Percentiles rank a stretch among this genome's conserved stretches.
phyloP scores from a whole-genome alignment of 148 eudicot genomes.

The Nepenthes gracilis region DNA sequence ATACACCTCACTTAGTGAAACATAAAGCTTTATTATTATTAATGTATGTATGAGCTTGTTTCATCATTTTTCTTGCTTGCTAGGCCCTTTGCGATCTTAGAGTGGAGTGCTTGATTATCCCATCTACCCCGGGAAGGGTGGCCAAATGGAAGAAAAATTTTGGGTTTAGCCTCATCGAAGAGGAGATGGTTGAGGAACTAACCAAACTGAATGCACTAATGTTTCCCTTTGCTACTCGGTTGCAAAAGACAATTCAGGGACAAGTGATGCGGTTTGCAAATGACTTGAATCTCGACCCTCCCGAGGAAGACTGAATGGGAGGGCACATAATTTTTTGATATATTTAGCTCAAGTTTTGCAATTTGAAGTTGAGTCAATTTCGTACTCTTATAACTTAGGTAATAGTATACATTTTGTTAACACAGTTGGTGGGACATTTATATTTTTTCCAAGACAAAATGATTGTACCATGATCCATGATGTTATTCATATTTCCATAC shows the following conservation, averaged over 20 bases:
- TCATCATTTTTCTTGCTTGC: background rate
- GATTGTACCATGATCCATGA: too few relatives aligned
- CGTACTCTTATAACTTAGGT: too few relatives aligned
- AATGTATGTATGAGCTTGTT: background rate
- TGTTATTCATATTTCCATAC: too few relatives aligned
- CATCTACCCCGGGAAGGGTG: slow-evolving; percentile 21
- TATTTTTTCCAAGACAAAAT: too few relatives aligned
- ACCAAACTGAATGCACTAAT: slow-evolving; percentile 20
- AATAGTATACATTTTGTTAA: too few relatives aligned
- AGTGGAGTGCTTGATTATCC: slow-evolving; percentile 27
- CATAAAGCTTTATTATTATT: too few relatives aligned
- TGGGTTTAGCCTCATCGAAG: slow-evolving; percentile 13
- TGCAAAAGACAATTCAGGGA: slow-evolving; percentile 20
- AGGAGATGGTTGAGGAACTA: slow-evolving; percentile 7
- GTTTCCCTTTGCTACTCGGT: slow-evolving; percentile 36
- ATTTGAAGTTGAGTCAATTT: too few relatives aligned
- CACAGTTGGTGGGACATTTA: too few relatives aligned
- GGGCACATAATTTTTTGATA: too few relatives aligned
- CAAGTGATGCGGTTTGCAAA: background rate
- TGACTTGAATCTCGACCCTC: slow-evolving; percentile 5
- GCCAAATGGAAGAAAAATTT: slow-evolving; percentile 18
- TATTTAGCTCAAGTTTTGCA: too few relatives aligned
- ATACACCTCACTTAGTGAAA: too few relatives aligned
- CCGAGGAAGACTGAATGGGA: background rate
- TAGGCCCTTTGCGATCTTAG: slow-evolving; percentile 26